A percentile compares a stretch with the other conserved stretches of the same genome.
These are phyloP conservation scores for Acacia crassicarpa DNA, from an alignment of 306 rosid species.

Conservation along the genomic window DNA sequence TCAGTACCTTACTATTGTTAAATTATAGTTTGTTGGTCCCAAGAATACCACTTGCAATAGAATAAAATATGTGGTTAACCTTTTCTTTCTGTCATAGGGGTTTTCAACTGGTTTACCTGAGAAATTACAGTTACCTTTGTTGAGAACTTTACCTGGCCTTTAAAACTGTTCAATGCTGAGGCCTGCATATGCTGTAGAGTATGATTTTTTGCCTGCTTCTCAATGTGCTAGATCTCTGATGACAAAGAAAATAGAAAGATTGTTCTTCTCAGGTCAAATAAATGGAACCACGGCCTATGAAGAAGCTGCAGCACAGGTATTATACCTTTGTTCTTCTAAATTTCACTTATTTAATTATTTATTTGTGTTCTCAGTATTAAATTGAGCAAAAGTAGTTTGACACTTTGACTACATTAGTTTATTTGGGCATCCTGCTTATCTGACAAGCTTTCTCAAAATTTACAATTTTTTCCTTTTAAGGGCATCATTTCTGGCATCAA, in stretches of 20 bases:
- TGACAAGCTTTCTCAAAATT: constrained; percentile 22
- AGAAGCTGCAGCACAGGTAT: constrained; percentile 98
- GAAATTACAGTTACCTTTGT: constrained; percentile 82
- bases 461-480: constrained; percentile 39
- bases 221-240: constrained; percentile 88
- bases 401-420: constrained; percentile 18
- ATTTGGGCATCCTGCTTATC: constrained; percentile 13
- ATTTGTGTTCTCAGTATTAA: constrained; percentile 1
- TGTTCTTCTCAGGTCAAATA: constrained; percentile 98
- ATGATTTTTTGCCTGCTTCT: constrained; percentile 91
- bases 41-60: background rate
- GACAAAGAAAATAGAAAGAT: constrained; percentile 90
- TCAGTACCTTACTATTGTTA: background rate
- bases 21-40: constrained; percentile 11
- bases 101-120: constrained; percentile 98
- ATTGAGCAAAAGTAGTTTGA: background rate
- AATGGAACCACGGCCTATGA: constrained; percentile 98
- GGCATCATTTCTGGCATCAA: constrained; percentile 94
- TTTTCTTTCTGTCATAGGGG: constrained; percentile 54
- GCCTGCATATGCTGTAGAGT: constrained; percentile 99
- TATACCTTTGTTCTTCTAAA: constrained; percentile 24
- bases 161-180: constrained; percentile 95
- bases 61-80: constrained; percentile 18
- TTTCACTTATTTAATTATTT: background rate
- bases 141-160: constrained; percentile 98